Conservation (phyloP, 345 rosid species). For the Moricandia arvensis region DNA sequence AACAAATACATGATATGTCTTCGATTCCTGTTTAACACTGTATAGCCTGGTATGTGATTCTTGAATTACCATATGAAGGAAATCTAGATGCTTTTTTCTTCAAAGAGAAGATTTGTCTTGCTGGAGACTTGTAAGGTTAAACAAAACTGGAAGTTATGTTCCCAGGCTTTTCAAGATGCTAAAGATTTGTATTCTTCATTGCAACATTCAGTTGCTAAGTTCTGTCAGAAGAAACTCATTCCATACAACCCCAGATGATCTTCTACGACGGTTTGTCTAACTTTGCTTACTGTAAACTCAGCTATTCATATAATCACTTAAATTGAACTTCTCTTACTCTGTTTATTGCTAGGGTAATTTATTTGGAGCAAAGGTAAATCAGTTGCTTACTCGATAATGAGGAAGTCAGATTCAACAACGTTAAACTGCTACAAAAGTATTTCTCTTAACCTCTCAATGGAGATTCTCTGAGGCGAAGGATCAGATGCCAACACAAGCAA, state of each 20-base stretch:
- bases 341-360: constrained; percentile 31
- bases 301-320: neutral
- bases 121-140: constrained; percentile 4
- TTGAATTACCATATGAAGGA: constrained; percentile 44
- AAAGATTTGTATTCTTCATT: constrained; percentile 69
- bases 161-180: constrained; percentile 48
- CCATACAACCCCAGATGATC: constrained; percentile 79
- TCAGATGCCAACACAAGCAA: constrained; percentile 26
- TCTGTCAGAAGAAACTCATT: constrained; percentile 64
- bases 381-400: neutral
- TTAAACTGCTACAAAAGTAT: neutral
- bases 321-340: constrained; percentile 28
- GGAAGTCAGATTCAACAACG: neutral
- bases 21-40: constrained; percentile 16
- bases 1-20: neutral
- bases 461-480: constrained; percentile 31
- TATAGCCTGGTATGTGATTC: constrained; percentile 43
- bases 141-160: constrained; percentile 12
- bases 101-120: neutral
- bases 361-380: constrained; percentile 18
- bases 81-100: constrained; percentile 31
- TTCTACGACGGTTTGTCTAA: constrained; percentile 57
- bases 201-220: constrained; percentile 57
- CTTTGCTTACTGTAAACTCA: neutral
- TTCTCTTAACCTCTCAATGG: neutral